Conservation (phyloP, 495 filamentous ascomycete species). For the Aspergillus cavernicola region DNA sequence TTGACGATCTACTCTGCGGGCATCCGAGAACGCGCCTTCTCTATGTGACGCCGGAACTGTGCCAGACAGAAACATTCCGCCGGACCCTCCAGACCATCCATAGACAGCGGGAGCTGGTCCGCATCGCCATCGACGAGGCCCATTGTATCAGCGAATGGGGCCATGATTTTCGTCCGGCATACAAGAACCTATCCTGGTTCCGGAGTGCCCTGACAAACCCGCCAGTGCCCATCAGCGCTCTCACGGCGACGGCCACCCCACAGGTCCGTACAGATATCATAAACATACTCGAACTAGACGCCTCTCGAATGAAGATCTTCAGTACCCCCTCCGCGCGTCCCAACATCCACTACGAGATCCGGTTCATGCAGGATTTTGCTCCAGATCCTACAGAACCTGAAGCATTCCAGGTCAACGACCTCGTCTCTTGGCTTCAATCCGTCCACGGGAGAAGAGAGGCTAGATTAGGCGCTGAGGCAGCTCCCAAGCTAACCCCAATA, state of each 20-base stretch:
- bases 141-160: constrained; percentile 99
- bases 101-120: constrained; percentile 73
- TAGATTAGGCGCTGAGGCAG: constrained; percentile 34
- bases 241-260: constrained; percentile 85
- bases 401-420: constrained; percentile 56
- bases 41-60: constrained; percentile 92
- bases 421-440: constrained; percentile 67
- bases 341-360: constrained; percentile 89
- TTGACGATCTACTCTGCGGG: constrained; percentile 78
- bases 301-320: constrained; percentile 62
- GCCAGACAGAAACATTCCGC: constrained; percentile 74
- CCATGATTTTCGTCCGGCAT: constrained; percentile 92
- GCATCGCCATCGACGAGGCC: constrained; percentile 90
- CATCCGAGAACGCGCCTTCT: constrained; percentile 81
- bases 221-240: constrained; percentile 79
- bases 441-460: constrained; percentile 62
- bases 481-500: constrained; percentile 57
- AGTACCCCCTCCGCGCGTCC: constrained; percentile 73
- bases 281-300: constrained; percentile 62
- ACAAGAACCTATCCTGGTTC: constrained; percentile 87
- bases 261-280: constrained; percentile 79
- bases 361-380: constrained; percentile 65
- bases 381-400: constrained; percentile 25
- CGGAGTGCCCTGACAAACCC: constrained; percentile 70
- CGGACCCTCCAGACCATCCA: constrained; percentile 69